Conservation (phyloP, 2,329 filamentous ascomycete genomes). For the Calonectria crousiana region DNA sequence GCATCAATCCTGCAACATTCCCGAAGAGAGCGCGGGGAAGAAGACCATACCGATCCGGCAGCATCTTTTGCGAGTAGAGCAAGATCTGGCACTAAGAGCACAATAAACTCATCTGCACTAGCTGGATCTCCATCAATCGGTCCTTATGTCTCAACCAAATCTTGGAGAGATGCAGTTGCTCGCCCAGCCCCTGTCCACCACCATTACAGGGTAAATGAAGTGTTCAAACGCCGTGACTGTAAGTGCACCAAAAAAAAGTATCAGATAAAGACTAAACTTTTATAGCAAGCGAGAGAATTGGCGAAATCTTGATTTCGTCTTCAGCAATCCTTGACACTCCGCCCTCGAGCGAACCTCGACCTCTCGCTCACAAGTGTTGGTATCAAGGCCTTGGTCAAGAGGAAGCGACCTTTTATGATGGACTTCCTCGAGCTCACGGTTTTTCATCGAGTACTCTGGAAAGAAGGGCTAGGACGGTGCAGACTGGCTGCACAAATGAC, state of each 20-base stretch:
- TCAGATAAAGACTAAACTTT: constrained; percentile 8
- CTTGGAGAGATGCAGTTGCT: constrained; percentile 1
- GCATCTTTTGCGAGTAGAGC: constrained; percentile 44
- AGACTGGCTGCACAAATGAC: constrained; percentile 16
- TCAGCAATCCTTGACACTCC: constrained; percentile 42
- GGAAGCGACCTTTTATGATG: constrained; percentile 15
- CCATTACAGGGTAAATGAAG: constrained; percentile 15
- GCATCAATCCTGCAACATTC: constrained; percentile 50
- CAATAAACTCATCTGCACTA: constrained; percentile 40
- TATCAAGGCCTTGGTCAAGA: constrained; percentile 24
- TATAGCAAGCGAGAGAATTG: constrained; percentile 38
- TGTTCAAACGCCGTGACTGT: constrained; percentile 34
- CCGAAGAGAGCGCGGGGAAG: constrained; percentile 50
- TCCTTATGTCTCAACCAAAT: constrained; percentile 22
- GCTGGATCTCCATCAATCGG: constrained; percentile 43
- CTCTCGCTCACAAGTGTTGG: constrained; percentile 25
- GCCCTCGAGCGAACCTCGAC: constrained; percentile 20
- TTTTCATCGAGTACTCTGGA: constrained; percentile 41
- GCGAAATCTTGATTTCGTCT: constrained; percentile 40
- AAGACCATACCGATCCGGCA: constrained; percentile 51
- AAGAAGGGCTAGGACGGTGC: constrained; percentile 23
- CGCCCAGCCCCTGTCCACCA: constrained; percentile 35
- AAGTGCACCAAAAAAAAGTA: constrained; percentile 7
- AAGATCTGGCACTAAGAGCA: constrained; percentile 48
- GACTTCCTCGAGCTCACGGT: constrained; percentile 37